phyloP scores from a whole-genome alignment of 192 early-diverging fungal species.

The Gryganskiella cystojenkinii region DNA sequence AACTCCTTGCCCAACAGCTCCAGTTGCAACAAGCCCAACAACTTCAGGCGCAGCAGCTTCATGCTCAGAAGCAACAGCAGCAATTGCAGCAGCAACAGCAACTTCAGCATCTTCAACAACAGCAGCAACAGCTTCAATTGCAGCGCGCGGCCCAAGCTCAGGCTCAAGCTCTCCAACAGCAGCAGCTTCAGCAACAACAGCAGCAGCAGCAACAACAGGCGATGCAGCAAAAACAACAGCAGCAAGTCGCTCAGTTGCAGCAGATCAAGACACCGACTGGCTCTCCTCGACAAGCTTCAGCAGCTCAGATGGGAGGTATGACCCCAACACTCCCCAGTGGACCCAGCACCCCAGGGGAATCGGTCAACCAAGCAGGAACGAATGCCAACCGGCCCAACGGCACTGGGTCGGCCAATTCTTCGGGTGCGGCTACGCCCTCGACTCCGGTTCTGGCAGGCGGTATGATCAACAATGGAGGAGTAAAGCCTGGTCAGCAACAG shows the following conservation, averaged over 20 bases:
- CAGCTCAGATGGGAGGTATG: constrained; percentile 50
- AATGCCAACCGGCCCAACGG: constrained; percentile 15
- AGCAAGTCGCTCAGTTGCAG: constrained; percentile 41
- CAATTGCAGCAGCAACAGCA: constrained; percentile 21
- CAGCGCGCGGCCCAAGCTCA: constrained; percentile 16
- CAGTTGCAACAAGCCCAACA: constrained; percentile 41
- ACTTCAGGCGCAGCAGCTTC: constrained; percentile 41
- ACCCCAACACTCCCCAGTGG: constrained; percentile 47
- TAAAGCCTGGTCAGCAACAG: constrained; percentile 10
- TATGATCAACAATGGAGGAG: constrained; percentile 8
- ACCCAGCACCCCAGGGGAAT: constrained; percentile 46
- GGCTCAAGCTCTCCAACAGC: constrained; percentile 23
- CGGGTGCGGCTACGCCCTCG: constrained; percentile 47
- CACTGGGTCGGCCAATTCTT: constrained; percentile 44
- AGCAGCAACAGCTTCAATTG: constrained; percentile 35
- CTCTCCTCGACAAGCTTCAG: constrained; percentile 48
- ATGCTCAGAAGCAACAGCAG: constrained; percentile 49
- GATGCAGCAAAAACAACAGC: constrained; percentile 33
- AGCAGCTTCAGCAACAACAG: constrained; percentile 21
- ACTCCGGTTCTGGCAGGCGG: constrained; percentile 35
- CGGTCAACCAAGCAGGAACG: constrained; percentile 19
- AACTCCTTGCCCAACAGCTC: constrained; percentile 36
- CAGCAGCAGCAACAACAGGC: constrained; percentile 24
- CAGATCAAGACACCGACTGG: constrained; percentile 51
- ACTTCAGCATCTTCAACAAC: constrained; percentile 35